These are phyloP conservation scores for Kurtzmaniella quercitrusa DNA, from an alignment of 1,139 yeast genomes.

Conservation along the genomic window DNA sequence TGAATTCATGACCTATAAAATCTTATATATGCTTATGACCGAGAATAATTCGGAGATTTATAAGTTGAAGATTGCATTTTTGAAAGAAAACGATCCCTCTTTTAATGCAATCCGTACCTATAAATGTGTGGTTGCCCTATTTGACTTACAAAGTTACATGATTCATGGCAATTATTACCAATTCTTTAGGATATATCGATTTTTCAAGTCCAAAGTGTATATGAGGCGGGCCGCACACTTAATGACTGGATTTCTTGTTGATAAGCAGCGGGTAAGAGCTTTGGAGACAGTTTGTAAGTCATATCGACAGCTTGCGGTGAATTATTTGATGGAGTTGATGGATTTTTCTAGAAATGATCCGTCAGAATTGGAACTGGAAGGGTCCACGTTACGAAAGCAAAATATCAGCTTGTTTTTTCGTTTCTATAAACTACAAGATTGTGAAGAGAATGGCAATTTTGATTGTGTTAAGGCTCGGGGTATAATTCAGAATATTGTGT, in stretches of 20 bases:
- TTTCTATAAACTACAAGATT: conserved; percentile 35
- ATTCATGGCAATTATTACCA: conserved; percentile 47
- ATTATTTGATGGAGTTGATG: conserved; percentile 44
- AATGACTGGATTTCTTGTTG: conserved; percentile 39
- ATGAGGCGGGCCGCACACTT: conserved; percentile 23
- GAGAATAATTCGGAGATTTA: conserved; percentile 52
- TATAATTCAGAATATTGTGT: conserved; percentile 36
- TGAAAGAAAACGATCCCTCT: neutral
- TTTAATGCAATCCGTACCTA: conserved; percentile 7
- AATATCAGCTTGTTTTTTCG: conserved; percentile 32
- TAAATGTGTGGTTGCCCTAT: conserved; percentile 20
- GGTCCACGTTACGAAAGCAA: conserved; percentile 4
- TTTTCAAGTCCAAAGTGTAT: conserved; percentile 13
- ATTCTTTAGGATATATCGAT: conserved; percentile 42
- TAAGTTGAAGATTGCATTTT: conserved; percentile 23
- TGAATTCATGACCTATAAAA: conserved; percentile 72
- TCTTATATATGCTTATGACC: conserved; percentile 79
- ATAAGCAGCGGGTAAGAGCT: conserved; percentile 57
- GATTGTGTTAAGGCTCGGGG: conserved; percentile 48
- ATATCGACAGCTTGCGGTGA: conserved; percentile 51
- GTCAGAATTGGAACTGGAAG: neutral
- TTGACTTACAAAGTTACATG: conserved; percentile 19
- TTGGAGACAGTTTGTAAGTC: conserved; percentile 56
- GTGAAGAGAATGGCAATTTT: conserved; percentile 27
- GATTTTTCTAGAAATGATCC: conserved; percentile 33